These are phyloP conservation scores for Malus hybrid DNA, from an alignment of 331 rosid genomes.

Conservation along the genomic window DNA sequence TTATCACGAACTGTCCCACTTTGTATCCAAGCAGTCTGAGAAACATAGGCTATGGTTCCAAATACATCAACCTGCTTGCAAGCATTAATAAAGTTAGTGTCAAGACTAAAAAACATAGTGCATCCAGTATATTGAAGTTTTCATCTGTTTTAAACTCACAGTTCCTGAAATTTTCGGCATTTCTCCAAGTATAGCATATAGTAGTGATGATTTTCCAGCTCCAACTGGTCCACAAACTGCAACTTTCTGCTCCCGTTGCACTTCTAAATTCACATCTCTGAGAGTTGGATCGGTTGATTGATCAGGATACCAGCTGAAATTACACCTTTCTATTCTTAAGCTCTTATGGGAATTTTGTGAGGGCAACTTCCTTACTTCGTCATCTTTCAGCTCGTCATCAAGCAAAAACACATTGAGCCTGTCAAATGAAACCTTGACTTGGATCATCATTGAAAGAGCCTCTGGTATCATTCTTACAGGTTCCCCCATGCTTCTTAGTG, in stretches of 20 bases:
- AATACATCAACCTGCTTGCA: conserved; percentile 44
- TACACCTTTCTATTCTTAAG: conserved; percentile 35
- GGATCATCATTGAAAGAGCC: conserved; percentile 60
- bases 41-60: conserved; percentile 70
- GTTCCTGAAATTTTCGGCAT: conserved; percentile 53
- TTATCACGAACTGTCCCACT: conserved; percentile 74
- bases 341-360: conserved; percentile 11
- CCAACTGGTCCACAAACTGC: conserved; percentile 79
- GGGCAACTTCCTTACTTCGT: conserved; percentile 8
- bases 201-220: conserved; percentile 75
- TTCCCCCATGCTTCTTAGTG: conserved; percentile 53
- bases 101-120: neutral
- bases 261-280: conserved; percentile 32
- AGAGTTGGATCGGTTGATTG: conserved; percentile 31
- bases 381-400: conserved; percentile 48
- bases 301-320: conserved; percentile 60
- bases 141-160: conserved; percentile 31
- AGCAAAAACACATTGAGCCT: conserved; percentile 46
- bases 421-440: conserved; percentile 62
- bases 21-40: conserved; percentile 85
- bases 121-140: neutral
- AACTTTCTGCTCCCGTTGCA: conserved; percentile 41
- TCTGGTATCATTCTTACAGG: conserved; percentile 69
- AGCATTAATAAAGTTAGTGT: neutral
- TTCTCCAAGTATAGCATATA: conserved; percentile 56